Evolutionary conservation across 1,284 basidiomycete species (phyloP), one percentile per base, ranked within the genome.

Genomic region (Ustilago loliicola): DNA sequence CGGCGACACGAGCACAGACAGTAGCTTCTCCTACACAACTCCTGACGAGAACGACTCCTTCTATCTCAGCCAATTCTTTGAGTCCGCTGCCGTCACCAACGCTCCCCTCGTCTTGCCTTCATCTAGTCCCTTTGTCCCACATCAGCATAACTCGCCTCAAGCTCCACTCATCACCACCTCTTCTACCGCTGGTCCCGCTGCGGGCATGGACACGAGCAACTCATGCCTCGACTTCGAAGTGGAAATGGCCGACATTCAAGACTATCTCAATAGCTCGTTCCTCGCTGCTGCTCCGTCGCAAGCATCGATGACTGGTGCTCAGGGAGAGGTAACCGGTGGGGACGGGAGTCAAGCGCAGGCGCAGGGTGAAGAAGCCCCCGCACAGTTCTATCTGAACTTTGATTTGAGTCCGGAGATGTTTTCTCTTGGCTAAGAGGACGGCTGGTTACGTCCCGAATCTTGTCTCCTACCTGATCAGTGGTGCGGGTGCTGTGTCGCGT

Each of bases 371-470:
- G 50, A 23, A 23, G 30, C 25, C 27, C 27, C 40, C 3, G 45
- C 54, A 27, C 50, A 65, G 42, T 54, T 72, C 47, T 47, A 21
- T 2, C 45, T 76, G 32, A 67, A 76, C 68, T 69, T 76, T 23
- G 73, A 76, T 13, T 25, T 64, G 10, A 45, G 40, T 9, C 30
- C 71, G 0, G 34, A 72, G 19, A 47, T 57, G 38, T 72, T 67
- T n/a, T 29, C 17, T 29, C n/a, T 47, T 1, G 32, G 21, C 8
- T 65, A 27, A 58, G 10, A 19, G 55, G 48, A 32, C 54, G 47
- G 56, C 54, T 51, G 47, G 47, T 42, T 19, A 56, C 34, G 62
- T 52, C 36, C 13, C 10, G 9, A 36, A 6, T 19, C 7, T 23
- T 25, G 30, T 11, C 54, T 56, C 36, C 2, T 7, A 21, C 42